These are phyloP conservation scores for Gillenia trifoliata DNA, from an alignment of 306 rosid species.

Conservation along the genomic window DNA sequence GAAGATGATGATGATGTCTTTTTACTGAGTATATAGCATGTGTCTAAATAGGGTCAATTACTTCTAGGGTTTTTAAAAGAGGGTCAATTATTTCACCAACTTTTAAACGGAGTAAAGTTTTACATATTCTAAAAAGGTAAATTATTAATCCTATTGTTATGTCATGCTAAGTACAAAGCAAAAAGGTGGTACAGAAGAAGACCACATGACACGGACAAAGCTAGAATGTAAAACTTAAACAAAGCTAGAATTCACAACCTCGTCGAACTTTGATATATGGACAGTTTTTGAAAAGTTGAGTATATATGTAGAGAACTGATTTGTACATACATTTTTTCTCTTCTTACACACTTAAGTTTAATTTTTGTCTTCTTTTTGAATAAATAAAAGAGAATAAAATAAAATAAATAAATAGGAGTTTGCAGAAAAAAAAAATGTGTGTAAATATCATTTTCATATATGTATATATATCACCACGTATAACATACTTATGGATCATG, in stretches of 20 bases:
- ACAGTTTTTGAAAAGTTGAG: background rate
- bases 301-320: background rate
- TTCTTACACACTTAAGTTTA: too few relatives aligned
- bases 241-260: background rate
- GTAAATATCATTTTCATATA: too few relatives aligned
- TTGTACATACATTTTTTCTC: too few relatives aligned
- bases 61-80: background rate
- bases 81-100: background rate
- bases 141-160: background rate
- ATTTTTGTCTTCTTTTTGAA: too few relatives aligned
- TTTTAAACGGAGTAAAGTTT: background rate
- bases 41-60: background rate
- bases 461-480: too few relatives aligned
- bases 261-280: background rate
- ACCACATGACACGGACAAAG: too few relatives aligned
- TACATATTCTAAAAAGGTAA: background rate
- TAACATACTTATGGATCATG: too few relatives aligned
- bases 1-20: background rate
- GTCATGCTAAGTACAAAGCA: too few relatives aligned
- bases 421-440: too few relatives aligned
- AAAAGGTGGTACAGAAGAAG: background rate
- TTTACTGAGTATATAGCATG: background rate
- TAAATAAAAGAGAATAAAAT: too few relatives aligned
- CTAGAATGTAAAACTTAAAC: background rate
- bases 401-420: too few relatives aligned